Base-by-base conservation (phyloP, 345 rosid species). In the Acer campestre region DNA sequence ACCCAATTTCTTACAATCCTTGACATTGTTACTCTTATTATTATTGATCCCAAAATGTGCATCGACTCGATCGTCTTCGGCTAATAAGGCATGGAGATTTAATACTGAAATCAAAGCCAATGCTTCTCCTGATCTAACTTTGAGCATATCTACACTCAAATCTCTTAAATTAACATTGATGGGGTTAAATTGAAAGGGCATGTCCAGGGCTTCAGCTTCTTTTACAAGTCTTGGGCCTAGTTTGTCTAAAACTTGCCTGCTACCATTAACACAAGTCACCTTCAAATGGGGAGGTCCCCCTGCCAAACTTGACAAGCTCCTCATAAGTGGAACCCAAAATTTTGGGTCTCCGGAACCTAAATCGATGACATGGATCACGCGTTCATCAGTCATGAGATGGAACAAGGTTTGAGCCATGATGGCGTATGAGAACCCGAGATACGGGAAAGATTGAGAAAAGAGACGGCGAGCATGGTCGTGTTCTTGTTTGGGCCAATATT, bases 131-230 rank as follows among this genome's bases (percentile, higher is more conserved):
- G 86, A 75, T 68, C 65, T 77, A 8, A 82, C 76, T 29, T 68
- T 56, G 2, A 88, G 80, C 86, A 85, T 82, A 2, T 82, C 87
- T 2, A 20, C 2, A 0, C 81, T 80, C 51, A 88, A 80, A 6
- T 85, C 88, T 64, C 71, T 81, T 27, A 86, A 67, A 53, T 72
- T 40, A 4, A 70, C 78, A 13, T 73, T 80, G 40, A 83, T 44
- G n/a, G 91, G 83, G 66, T 77, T 75, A 67, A 86, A 88, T 74
- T 85, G 90, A 27, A 90, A 90, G 22, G 88, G 77, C 49, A 85
- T 58, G 75, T 71, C 79, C 27, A 81, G 69, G 53, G 77, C 23
- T 51, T 80, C 79, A 1, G 91, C 90, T 80, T 86, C 91, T 79
- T 86, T 88, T 1, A 79, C 77, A 1, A 90, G 85, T 68, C 42